phyloP scores from a whole-genome alignment of 2,329 filamentous ascomycete genomes.

The Paracoccidioides brasiliensis region DNA sequence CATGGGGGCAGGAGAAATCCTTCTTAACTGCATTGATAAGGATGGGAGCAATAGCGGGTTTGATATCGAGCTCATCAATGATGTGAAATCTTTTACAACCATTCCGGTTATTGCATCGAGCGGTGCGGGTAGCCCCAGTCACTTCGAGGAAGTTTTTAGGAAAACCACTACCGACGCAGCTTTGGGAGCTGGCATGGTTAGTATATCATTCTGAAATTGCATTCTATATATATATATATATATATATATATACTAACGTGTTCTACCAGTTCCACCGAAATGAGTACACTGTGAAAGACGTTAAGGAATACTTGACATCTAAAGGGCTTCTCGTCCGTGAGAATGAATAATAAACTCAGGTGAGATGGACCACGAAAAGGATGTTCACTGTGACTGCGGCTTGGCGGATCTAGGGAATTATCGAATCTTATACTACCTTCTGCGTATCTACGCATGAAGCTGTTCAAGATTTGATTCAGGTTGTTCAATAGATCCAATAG shows the following conservation, averaged over 20 bases:
- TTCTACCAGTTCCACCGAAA: slow-evolving; percentile 63
- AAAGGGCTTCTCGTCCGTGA: slow-evolving; percentile 66
- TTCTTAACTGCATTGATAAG: slow-evolving; percentile 95
- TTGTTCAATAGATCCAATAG: neutral
- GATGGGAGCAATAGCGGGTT: slow-evolving; percentile 93
- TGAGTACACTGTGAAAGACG: slow-evolving; percentile 87
- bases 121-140: slow-evolving; percentile 72
- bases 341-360: slow-evolving; percentile 45
- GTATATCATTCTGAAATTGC: slow-evolving; percentile 15
- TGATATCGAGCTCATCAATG: slow-evolving; percentile 77
- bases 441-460: neutral
- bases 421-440: too few species aligned
- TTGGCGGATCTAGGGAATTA: too few species aligned
- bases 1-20: slow-evolving; percentile 87
- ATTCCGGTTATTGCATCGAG: slow-evolving; percentile 95
- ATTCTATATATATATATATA: slow-evolving; percentile 5
- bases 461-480: neutral
- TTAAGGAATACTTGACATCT: slow-evolving; percentile 66
- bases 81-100: slow-evolving; percentile 73
- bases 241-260: neutral
- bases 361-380: neutral
- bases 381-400: neutral
- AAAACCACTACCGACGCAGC: slow-evolving; percentile 82
- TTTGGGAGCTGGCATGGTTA: slow-evolving; percentile 79
- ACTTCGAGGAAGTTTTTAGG: slow-evolving; percentile 84